Conservation (phyloP, 1,284 basidiomycete species). For the Coniferiporia sulphurascens region DNA sequence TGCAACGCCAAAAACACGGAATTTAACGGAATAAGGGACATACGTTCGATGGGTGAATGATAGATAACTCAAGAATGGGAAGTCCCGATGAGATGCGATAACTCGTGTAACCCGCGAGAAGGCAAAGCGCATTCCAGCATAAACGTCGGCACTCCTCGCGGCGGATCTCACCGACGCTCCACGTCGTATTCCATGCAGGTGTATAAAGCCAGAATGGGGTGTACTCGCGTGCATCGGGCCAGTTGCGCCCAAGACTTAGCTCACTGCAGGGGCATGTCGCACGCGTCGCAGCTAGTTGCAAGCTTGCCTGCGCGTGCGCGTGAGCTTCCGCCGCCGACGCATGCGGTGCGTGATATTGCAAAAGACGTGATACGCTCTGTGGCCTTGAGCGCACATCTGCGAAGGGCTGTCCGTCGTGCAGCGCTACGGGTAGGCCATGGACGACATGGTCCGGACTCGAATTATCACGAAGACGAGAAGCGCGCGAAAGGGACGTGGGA, state of each 20-base stretch:
- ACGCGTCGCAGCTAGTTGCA: conserved; percentile 2
- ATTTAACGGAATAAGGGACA: conserved; percentile 24
- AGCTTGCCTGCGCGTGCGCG: background rate
- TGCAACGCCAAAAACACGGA: background rate
- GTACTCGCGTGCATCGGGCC: conserved; percentile 44
- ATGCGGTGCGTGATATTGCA: conserved; percentile 6
- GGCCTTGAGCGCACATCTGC: background rate
- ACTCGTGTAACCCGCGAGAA: conserved; percentile 57
- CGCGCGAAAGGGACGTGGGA: conserved; percentile 22
- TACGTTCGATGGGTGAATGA: conserved; percentile 65
- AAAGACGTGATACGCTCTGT: conserved; percentile 7
- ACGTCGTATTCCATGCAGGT: conserved; percentile 55
- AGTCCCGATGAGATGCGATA: conserved; percentile 54
- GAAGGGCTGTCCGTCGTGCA: conserved; percentile 9
- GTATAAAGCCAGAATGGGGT: conserved; percentile 61
- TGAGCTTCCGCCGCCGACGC: background rate
- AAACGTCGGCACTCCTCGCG: conserved; percentile 69
- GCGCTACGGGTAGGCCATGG: conserved; percentile 7
- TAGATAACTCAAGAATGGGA: conserved; percentile 52
- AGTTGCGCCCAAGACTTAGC: conserved; percentile 48
- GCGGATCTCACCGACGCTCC: conserved; percentile 56
- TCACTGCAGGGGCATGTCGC: conserved; percentile 47
- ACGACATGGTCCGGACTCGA: background rate
- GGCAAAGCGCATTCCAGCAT: conserved; percentile 62
- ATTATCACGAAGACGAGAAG: conserved; percentile 18